Conservation (phyloP, 164 flowering plant genomes). For the Cinnamomum micranthum region DNA sequence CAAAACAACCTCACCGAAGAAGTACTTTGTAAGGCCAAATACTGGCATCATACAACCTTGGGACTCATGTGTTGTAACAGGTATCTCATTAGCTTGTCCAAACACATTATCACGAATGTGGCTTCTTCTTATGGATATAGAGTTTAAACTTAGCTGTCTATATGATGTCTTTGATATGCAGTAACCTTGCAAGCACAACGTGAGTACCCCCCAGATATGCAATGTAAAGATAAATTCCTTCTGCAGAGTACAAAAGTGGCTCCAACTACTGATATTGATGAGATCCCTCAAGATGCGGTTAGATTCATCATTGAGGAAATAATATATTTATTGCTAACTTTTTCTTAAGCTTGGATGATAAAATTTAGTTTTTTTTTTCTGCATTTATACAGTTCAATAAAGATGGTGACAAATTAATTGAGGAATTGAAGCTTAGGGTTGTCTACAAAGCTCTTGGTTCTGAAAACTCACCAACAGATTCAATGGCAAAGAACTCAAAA, state of each 20-base stretch:
- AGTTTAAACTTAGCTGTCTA: constrained; percentile 4
- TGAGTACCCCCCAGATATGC: constrained; percentile 81
- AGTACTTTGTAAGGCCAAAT: constrained; percentile 91
- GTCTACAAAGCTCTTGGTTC: constrained; percentile 37
- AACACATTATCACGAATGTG: neutral
- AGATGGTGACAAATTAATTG: constrained; percentile 55
- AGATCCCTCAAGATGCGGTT: constrained; percentile 76
- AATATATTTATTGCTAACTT: neutral
- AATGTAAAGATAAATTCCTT: constrained; percentile 92
- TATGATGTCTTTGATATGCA: constrained; percentile 21
- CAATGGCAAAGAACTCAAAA: constrained; percentile 17
- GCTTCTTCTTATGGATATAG: constrained; percentile 2
- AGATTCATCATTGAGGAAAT: constrained; percentile 20
- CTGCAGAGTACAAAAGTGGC: constrained; percentile 75
- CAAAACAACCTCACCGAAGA: constrained; percentile 91
- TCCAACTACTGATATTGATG: constrained; percentile 63
- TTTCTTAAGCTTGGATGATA: neutral
- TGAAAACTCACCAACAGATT: constrained; percentile 34
- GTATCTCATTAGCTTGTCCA: constrained; percentile 22
- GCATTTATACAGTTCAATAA: constrained; percentile 56
- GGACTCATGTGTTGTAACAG: constrained; percentile 81
- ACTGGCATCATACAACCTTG: constrained; percentile 82
- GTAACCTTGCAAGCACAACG: constrained; percentile 88
- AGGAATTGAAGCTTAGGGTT: constrained; percentile 82
- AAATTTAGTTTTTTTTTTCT: neutral